Conservation (phyloP, 257 asterid genomes). For the Lycium barbarum region DNA sequence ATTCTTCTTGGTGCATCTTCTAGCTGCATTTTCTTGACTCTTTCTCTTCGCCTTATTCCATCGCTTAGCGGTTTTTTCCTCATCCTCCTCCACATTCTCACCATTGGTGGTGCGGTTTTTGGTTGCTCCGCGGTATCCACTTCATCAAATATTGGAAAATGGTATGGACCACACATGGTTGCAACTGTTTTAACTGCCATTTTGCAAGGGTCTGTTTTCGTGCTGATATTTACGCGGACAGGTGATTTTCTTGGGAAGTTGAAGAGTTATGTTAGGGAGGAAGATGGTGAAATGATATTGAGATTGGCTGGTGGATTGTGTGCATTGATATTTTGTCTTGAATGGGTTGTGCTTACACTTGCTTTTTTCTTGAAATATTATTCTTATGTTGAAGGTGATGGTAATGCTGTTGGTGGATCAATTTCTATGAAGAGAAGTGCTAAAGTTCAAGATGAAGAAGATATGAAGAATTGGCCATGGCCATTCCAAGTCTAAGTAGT, state of each 20-base stretch:
- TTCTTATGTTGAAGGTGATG: conserved; percentile 66
- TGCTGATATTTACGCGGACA: conserved; percentile 79
- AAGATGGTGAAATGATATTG: conserved; percentile 75
- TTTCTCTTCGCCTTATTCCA: conserved; percentile 54
- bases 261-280: conserved; percentile 84
- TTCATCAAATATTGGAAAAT: conserved; percentile 52
- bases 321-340: conserved; percentile 69
- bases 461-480: conserved; percentile 89
- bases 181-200: conserved; percentile 88
- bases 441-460: conserved; percentile 76
- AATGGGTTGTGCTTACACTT: conserved; percentile 85
- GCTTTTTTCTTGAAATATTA: conserved; percentile 85
- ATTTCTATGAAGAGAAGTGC: conserved; percentile 52
- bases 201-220: conserved; percentile 88
- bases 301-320: conserved; percentile 80
- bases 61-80: conserved; percentile 53
- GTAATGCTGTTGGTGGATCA: conserved; percentile 35
- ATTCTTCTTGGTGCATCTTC: conserved; percentile 53
- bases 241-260: conserved; percentile 71
- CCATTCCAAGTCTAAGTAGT: conserved; percentile 66
- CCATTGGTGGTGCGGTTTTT: conserved; percentile 51
- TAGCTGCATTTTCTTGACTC: conserved; percentile 55
- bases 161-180: conserved; percentile 93
- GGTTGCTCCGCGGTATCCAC: conserved; percentile 69
- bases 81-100: conserved; percentile 52